These are phyloP conservation scores for Ascochyta rabiei DNA, from an alignment of 2,329 filamentous ascomycete genomes.

Conservation along the genomic window DNA sequence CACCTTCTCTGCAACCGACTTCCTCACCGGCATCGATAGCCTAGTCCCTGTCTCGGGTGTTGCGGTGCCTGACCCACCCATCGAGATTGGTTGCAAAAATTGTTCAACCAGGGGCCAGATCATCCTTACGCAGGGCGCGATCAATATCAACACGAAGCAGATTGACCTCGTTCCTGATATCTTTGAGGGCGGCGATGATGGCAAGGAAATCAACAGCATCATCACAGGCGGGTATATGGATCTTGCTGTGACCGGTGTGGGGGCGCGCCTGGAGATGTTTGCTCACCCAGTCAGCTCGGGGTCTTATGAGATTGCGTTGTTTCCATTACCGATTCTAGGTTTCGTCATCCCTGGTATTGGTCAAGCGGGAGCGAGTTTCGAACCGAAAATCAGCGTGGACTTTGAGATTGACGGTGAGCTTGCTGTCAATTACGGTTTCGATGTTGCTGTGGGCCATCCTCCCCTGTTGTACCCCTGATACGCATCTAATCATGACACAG, in stretches of 20 bases:
- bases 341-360: conserved; percentile 46
- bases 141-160: conserved; percentile 33
- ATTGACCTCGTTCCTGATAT: conserved; percentile 34
- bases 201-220: conserved; percentile 33
- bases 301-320: conserved; percentile 29
- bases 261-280: conserved; percentile 45
- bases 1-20: conserved; percentile 29
- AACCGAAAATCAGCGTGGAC: conserved; percentile 33
- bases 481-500: conserved; percentile 4
- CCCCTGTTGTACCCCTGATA: not conserved
- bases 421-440: conserved; percentile 46
- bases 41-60: conserved; percentile 2
- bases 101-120: conserved; percentile 43
- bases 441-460: conserved; percentile 37
- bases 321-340: conserved; percentile 36
- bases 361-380: conserved; percentile 44
- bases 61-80: conserved; percentile 26
- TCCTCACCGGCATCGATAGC: conserved; percentile 22
- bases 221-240: conserved; percentile 44
- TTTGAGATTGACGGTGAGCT: conserved; percentile 37
- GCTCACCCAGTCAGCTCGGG: conserved; percentile 33
- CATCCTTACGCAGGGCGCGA: conserved; percentile 39
- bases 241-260: conserved; percentile 37
- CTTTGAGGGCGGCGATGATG: conserved; percentile 31
- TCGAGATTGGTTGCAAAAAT: conserved; percentile 46